Conservation (phyloP, 2,329 filamentous ascomycete species). For the Hypoxylon sp. region DNA sequence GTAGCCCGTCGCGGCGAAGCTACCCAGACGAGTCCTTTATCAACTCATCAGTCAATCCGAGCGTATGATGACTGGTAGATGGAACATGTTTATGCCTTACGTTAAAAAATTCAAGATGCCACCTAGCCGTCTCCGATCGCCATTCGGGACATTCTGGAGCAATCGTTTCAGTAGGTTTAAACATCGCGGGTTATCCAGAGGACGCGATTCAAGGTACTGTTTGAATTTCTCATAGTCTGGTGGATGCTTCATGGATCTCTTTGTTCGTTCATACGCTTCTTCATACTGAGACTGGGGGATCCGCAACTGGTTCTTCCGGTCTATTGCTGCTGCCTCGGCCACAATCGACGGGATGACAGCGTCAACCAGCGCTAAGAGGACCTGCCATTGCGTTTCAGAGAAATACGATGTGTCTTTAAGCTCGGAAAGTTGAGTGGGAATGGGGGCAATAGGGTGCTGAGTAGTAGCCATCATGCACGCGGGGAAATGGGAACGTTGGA, state of each 20-base stretch:
- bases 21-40: constrained; percentile 74
- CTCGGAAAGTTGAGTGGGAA: constrained; percentile 45
- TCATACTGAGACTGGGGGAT: constrained; percentile 67
- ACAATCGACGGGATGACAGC: constrained; percentile 73
- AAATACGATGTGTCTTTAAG: constrained; percentile 45
- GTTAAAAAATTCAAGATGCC: constrained; percentile 59
- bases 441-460: constrained; percentile 39
- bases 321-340: constrained; percentile 57
- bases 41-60: constrained; percentile 33
- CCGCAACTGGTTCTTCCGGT: constrained; percentile 60
- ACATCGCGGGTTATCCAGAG: constrained; percentile 68
- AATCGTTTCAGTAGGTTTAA: constrained; percentile 63
- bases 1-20: constrained; percentile 77
- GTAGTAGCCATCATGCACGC: constrained; percentile 41
- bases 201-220: constrained; percentile 67
- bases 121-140: constrained; percentile 57
- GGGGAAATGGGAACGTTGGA: background rate
- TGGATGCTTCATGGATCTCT: constrained; percentile 56
- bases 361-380: constrained; percentile 68
- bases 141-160: constrained; percentile 56
- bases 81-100: constrained; percentile 56
- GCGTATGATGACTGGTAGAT: background rate
- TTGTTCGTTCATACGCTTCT: constrained; percentile 59
- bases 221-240: constrained; percentile 62
- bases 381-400: constrained; percentile 65